These are phyloP conservation scores for Fusarium sp. DNA, from an alignment of 2,329 filamentous ascomycete genomes.

Conservation along the genomic window DNA sequence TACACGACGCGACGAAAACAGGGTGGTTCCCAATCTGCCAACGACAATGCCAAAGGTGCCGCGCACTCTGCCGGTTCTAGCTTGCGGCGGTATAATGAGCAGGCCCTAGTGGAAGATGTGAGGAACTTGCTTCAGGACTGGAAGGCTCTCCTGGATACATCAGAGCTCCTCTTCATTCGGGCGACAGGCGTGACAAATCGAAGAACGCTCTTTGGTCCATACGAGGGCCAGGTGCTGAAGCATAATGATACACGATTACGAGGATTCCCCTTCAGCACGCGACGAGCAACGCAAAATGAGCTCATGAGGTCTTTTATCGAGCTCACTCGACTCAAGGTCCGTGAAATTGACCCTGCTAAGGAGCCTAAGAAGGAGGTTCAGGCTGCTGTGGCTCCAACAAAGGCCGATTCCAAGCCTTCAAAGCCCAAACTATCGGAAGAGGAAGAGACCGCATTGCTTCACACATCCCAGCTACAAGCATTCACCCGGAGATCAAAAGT, in stretches of 20 bases:
- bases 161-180: constrained; percentile 89
- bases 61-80: constrained; percentile 95
- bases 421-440: constrained; percentile 82
- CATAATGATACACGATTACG: constrained; percentile 85
- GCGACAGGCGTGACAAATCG: constrained; percentile 91
- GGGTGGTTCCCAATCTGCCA: constrained; percentile 94
- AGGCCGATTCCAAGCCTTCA: constrained; percentile 64
- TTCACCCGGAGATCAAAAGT: constrained; percentile 92
- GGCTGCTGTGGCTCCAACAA: constrained; percentile 50
- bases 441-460: constrained; percentile 85
- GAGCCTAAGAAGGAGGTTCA: constrained; percentile 63
- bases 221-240: constrained; percentile 88
- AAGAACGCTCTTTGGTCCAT: constrained; percentile 89
- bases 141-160: constrained; percentile 87
- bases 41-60: constrained; percentile 92
- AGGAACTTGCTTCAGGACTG: constrained; percentile 85
- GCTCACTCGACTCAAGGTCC: constrained; percentile 90
- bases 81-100: constrained; percentile 93
- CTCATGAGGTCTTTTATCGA: constrained; percentile 96
- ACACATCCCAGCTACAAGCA: constrained; percentile 91
- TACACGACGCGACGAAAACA: constrained; percentile 98
- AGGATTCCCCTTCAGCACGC: constrained; percentile 93
- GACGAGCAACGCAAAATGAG: constrained; percentile 92
- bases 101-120: constrained; percentile 90
- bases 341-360: constrained; percentile 79